Evolutionary conservation across 2,329 filamentous ascomycete species (phyloP).

Genomic region (Arachnomyces sp.): DNA sequence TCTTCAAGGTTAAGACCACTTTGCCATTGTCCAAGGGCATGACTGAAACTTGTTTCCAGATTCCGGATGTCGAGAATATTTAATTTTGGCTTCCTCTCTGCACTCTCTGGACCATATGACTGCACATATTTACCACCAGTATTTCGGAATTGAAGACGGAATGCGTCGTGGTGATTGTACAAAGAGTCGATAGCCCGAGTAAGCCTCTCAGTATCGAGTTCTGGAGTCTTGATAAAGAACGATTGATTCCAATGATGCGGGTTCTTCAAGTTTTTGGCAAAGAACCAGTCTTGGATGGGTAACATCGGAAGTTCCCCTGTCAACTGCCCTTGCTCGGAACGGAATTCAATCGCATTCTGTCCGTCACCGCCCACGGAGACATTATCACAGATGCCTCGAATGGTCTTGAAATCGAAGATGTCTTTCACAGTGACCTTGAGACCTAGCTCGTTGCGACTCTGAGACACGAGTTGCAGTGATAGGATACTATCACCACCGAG

Average conservation of each 20-base stretch:
- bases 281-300: constrained; percentile 1
- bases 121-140: neutral
- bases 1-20: neutral
- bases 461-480: constrained; percentile 6
- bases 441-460: constrained; percentile 3
- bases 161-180: neutral
- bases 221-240: neutral
- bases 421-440: constrained; percentile 13
- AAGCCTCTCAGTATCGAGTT: neutral
- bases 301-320: neutral
- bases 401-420: constrained; percentile 3
- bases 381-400: constrained; percentile 1
- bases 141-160: neutral
- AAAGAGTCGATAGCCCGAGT: neutral
- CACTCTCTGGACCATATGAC: neutral
- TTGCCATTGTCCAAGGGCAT: neutral
- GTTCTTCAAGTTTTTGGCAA: neutral
- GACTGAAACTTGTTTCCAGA: neutral
- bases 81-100: neutral
- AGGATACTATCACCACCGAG: constrained; percentile 72
- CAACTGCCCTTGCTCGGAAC: neutral
- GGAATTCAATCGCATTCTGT: neutral
- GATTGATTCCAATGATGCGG: constrained; percentile 1
- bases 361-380: neutral
- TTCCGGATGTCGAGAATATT: neutral